Evolutionary conservation across 805 yeast genomes (phyloP), one percentile per base, ranked within the genome.

Genomic region (Candida dendrica): DNA sequence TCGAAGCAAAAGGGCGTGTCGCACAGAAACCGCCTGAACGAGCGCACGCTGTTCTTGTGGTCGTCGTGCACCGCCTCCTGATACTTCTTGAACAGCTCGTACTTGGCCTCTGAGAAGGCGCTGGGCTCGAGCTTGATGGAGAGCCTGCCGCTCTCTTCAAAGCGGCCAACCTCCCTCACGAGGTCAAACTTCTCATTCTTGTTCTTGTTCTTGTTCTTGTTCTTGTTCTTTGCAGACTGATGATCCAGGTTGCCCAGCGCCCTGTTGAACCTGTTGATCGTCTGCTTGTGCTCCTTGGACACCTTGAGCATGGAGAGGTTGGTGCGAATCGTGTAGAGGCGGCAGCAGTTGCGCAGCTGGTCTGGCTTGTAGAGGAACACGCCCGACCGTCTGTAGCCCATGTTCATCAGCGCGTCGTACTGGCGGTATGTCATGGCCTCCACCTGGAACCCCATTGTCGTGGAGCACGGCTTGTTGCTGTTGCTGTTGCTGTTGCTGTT

Each of bases 341-440:
- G 70, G 52, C 97, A 89, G 56, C 97, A 89, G 34, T 77, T 77
- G 33, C 89, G 60, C 26, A 83, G 54, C 46, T 77, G 59, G 56
- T 90, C 96, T 1, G 85, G 78, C 52, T 71, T 74, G 55, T 77
- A 84, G 7, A 83, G 46, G 48, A 77, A 84, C 2, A 61, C 58
- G 0, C 96, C 96, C 27, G 93, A 83, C 42, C 97, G 66, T 58
- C 95, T 74, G 55, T 75, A 88, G 2, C 95, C 95, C 49, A 69
- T 64, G 50, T 87, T 80, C 51, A 90, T 76, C 48, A 85, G 56
- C 17, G 50, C 54, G 53, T 85, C 90, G 53, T 88, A 88, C 22
- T 71, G 73, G 15, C 58, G 57, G 6, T 74, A 64, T 0, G 77
- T 56, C 65, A 79, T 67, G n/a, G 58, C 58, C 36, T 67, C 68